A percentile compares a stretch with the other conserved stretches of the same genome.
These are phyloP conservation scores for Lindgomyces ingoldianus DNA, from an alignment of 495 filamentous ascomycete species.

Conservation along the genomic window DNA sequence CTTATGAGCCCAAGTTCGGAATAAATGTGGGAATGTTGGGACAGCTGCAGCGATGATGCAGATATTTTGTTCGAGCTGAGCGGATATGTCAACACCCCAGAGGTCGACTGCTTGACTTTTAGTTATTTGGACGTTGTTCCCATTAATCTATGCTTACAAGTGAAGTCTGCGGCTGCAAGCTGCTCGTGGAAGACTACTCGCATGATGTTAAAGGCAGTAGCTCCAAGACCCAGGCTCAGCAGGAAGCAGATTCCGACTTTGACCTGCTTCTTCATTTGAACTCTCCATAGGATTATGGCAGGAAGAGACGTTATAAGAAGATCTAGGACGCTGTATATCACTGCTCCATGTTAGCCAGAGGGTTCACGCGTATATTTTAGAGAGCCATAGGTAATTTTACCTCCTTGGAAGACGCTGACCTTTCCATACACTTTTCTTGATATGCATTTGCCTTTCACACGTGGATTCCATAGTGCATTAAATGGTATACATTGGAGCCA, in stretches of 20 bases:
- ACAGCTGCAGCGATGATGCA: slow-evolving; percentile 1
- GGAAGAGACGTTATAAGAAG: too few species aligned
- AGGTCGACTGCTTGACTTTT: not conserved
- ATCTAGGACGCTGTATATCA: too few species aligned
- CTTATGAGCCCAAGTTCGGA: not conserved
- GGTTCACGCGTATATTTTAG: not conserved
- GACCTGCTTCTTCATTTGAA: too few species aligned
- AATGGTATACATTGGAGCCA: not conserved
- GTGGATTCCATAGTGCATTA: not conserved
- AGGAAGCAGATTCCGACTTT: too few species aligned
- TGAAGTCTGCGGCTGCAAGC: not conserved
- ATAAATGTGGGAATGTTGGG: not conserved
- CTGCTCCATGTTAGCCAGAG: too few species aligned
- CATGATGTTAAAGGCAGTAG: not conserved
- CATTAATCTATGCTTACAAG: not conserved
- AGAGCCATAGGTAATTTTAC: not conserved
- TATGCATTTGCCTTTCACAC: not conserved
- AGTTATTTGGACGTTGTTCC: not conserved
- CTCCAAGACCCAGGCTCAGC: too few species aligned
- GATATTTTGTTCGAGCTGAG: slow-evolving; percentile 1
- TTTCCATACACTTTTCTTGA: not conserved
- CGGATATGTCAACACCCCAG: not conserved
- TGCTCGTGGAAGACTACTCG: not conserved
- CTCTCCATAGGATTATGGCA: too few species aligned
- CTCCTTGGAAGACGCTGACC: not conserved